A percentile compares a stretch with the other conserved stretches of the same genome.
phyloP scores from a whole-genome alignment of 495 filamentous ascomycete genomes.

The Penicillium tannophilum region DNA sequence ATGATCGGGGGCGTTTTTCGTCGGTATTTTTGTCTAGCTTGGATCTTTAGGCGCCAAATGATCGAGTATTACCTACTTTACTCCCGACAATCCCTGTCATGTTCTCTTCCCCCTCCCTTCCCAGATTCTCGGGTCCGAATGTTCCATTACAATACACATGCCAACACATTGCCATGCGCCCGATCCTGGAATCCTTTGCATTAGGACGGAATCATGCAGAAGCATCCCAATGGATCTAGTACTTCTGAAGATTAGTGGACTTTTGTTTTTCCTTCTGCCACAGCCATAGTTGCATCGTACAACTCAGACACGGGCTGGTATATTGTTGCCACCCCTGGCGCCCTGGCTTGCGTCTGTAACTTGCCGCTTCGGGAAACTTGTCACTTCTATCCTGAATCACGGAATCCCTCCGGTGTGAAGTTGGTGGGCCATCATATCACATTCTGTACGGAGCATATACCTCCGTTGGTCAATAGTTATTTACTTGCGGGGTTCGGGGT shows the following conservation, averaged over 20 bases:
- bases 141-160: background rate
- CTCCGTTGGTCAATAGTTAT: background rate
- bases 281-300: background rate
- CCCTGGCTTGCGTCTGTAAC: background rate
- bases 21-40: background rate
- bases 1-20: background rate
- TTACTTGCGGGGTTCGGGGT: background rate
- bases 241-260: background rate
- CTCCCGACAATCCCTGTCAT: conserved; percentile 1
- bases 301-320: too few relatives aligned
- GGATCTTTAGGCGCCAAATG: background rate
- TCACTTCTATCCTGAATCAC: background rate
- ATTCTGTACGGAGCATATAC: background rate
- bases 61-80: background rate
- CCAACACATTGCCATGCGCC: background rate
- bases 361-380: background rate
- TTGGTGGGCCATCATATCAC: background rate
- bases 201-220: background rate
- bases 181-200: background rate
- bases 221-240: background rate
- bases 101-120: background rate
- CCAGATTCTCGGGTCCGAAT: background rate
- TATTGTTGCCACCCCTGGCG: background rate
- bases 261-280: background rate
- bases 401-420: background rate